phyloP scores from a whole-genome alignment of 1,139 yeast species.

The Magnusiomyces paraingens region DNA sequence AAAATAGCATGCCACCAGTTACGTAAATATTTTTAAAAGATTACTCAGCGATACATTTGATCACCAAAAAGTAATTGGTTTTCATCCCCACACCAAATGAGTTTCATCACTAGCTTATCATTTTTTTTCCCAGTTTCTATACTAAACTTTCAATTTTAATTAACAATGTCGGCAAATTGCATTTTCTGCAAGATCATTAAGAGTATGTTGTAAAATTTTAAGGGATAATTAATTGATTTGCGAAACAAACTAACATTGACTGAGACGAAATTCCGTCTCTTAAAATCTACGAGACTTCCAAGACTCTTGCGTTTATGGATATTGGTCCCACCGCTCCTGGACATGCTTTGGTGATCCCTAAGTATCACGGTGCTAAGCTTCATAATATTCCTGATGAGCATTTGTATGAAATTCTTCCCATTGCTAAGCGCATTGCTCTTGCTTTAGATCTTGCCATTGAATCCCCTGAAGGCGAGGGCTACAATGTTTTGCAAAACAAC shows the following conservation, averaged over 20 bases:
- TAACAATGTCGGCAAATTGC: conserved; percentile 44
- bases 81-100: too few relatives aligned
- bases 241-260: background rate
- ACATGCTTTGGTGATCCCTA: conserved; percentile 84
- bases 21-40: too few relatives aligned
- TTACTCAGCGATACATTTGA: too few relatives aligned
- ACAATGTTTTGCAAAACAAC: conserved; percentile 85
- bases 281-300: conserved; percentile 76
- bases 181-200: conserved; percentile 80
- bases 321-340: conserved; percentile 88
- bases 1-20: too few relatives aligned
- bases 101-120: too few relatives aligned
- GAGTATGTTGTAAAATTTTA: background rate
- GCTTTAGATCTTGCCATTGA: conserved; percentile 56
- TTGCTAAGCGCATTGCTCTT: conserved; percentile 75
- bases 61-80: too few relatives aligned
- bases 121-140: too few relatives aligned
- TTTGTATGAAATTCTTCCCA: conserved; percentile 75
- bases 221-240: background rate
- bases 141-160: background rate
- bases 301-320: conserved; percentile 78
- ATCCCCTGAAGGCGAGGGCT: conserved; percentile 68
- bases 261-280: conserved; percentile 83
- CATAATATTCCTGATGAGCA: conserved; percentile 91
- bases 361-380: conserved; percentile 83